A percentile compares a stretch with the other conserved stretches of the same genome.
phyloP scores from a whole-genome alignment of 73 alveolate species.

The Durusdinium trenchii region DNA sequence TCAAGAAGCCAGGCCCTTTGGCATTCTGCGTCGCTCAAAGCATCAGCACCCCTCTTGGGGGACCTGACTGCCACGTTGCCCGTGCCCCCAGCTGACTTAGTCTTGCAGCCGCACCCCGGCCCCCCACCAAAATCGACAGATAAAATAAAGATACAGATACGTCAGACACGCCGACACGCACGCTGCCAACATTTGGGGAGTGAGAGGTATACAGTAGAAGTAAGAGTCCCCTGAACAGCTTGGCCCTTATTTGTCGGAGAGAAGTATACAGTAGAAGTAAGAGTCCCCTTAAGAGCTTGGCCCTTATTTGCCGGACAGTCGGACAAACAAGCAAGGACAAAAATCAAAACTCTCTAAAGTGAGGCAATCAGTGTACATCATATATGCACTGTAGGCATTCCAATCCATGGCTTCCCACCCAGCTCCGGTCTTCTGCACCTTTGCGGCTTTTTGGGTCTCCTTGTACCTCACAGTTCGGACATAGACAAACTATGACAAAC shows the following conservation, averaged over 20 bases:
- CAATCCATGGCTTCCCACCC: slow-evolving; percentile 2
- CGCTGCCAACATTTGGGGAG: no score
- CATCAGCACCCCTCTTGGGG: neutral
- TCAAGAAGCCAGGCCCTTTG: neutral
- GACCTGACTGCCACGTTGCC: neutral
- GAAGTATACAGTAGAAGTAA: neutral
- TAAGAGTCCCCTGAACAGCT: neutral
- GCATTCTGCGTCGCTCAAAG: neutral
- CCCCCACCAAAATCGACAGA: neutral
- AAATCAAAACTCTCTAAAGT: neutral
- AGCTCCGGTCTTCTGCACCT: neutral
- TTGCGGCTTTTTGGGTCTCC: neutral
- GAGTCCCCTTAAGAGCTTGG: neutral
- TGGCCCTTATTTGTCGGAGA: neutral
- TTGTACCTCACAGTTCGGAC: neutral
- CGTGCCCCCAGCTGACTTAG: neutral
- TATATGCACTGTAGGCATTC: neutral
- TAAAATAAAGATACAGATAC: neutral
- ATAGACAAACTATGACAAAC: no score
- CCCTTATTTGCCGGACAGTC: no score
- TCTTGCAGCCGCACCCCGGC: neutral
- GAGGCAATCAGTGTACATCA: neutral
- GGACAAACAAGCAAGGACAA: neutral
- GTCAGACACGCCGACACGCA: neutral
- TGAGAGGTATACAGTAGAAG: no score